These are phyloP conservation scores for Evernia prunastri DNA, from an alignment of 495 filamentous ascomycete species.

Conservation along the genomic window DNA sequence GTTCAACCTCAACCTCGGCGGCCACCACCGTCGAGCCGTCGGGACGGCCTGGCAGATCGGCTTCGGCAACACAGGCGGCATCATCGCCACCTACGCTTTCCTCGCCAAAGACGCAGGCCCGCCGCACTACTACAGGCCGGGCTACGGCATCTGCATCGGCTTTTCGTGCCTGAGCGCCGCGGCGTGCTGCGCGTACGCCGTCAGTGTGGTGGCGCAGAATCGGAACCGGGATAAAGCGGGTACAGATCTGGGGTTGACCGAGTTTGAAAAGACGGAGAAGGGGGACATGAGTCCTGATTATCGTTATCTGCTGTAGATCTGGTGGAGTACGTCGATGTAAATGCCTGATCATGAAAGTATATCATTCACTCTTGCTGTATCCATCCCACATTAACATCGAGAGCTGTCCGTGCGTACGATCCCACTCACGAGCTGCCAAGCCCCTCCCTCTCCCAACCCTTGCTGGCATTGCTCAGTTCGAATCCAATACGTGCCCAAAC, in stretches of 20 bases:
- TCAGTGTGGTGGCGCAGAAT: constrained; percentile 59
- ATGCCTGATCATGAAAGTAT: not conserved
- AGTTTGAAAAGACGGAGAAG: constrained; percentile 66
- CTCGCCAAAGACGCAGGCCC: constrained; percentile 66
- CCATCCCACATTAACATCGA: not conserved
- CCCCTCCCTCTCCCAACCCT: too few species aligned
- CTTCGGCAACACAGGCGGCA: constrained; percentile 92
- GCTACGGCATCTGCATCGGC: constrained; percentile 70
- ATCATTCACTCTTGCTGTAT: not conserved
- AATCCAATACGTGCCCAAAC: too few species aligned
- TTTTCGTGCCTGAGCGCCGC: constrained; percentile 64
- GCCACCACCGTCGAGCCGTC: constrained; percentile 76
- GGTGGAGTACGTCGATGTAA: too few species aligned
- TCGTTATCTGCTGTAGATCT: constrained; percentile 46
- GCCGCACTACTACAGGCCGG: constrained; percentile 64
- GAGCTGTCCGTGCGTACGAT: too few species aligned
- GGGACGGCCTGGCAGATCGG: constrained; percentile 86
- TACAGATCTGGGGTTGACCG: constrained; percentile 52
- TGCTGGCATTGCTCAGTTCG: too few species aligned
- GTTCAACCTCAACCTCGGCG: constrained; percentile 89
- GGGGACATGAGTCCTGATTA: constrained; percentile 64
- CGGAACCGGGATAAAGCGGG: constrained; percentile 48
- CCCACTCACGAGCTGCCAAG: too few species aligned
- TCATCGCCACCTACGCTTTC: constrained; percentile 84
- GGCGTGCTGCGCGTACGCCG: constrained; percentile 54